Evolutionary conservation across 2,329 filamentous ascomycete species (phyloP).

Genomic region (Exophiala bonariae): DNA sequence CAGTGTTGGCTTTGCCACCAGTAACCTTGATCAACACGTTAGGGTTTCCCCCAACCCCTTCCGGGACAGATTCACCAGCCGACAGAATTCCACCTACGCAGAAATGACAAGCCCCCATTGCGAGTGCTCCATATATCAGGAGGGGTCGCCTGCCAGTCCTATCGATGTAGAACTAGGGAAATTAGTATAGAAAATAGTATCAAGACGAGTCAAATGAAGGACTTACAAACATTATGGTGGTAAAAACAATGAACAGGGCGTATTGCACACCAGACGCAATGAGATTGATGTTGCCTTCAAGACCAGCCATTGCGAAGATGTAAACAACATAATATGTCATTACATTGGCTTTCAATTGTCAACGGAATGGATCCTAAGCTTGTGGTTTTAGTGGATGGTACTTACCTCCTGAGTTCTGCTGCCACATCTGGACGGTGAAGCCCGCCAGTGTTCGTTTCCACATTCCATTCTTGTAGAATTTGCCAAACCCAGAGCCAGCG

Average conservation of each 20-base stretch:
- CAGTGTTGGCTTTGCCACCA: slow-evolving; percentile 58
- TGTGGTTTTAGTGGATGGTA: too few relatives aligned
- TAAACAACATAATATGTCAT: slow-evolving; percentile 41
- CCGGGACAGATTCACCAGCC: slow-evolving; percentile 45
- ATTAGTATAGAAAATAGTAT: too few relatives aligned
- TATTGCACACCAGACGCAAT: slow-evolving; percentile 35
- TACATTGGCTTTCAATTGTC: too few relatives aligned
- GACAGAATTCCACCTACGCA: slow-evolving; percentile 48
- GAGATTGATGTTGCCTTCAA: slow-evolving; percentile 37
- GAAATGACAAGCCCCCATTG: slow-evolving; percentile 48
- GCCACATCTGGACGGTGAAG: slow-evolving; percentile 59
- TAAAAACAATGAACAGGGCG: slow-evolving; percentile 34
- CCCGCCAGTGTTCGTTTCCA: slow-evolving; percentile 59
- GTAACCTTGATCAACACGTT: slow-evolving; percentile 56
- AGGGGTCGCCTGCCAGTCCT: slow-evolving; percentile 49
- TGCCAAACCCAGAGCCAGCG: slow-evolving; percentile 41
- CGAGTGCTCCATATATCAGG: slow-evolving; percentile 46
- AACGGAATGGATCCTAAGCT: too few relatives aligned
- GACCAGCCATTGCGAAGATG: slow-evolving; percentile 38
- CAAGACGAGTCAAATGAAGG: too few relatives aligned
- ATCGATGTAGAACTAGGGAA: too few relatives aligned
- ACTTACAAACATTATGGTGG: too few relatives aligned
- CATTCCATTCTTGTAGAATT: slow-evolving; percentile 56
- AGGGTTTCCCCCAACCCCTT: slow-evolving; percentile 46
- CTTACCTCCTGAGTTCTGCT: slow-evolving; percentile 50